phyloP scores from a whole-genome alignment of 2,329 filamentous ascomycete species.

The Niveomyces coronatus region DNA sequence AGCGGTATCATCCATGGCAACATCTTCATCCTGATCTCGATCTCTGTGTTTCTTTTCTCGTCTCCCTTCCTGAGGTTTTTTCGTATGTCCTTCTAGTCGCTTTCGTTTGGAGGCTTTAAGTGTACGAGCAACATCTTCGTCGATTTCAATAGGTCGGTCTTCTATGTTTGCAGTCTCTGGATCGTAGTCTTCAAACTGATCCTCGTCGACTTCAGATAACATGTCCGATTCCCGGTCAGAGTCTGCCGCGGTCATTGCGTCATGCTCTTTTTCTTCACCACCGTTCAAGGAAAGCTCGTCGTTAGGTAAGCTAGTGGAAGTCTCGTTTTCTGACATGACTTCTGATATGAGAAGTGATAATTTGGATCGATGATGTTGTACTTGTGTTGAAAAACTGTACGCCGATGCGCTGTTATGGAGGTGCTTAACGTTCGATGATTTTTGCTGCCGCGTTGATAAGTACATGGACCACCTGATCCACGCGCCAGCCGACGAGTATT shows the following conservation, averaged over 20 bases:
- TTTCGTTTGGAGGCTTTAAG: constrained; percentile 57
- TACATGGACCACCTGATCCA: too few species aligned
- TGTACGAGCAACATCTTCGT: constrained; percentile 53
- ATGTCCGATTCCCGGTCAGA: constrained; percentile 48
- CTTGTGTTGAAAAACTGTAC: neutral
- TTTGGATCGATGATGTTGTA: neutral
- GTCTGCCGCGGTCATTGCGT: constrained; percentile 30
- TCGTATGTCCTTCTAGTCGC: constrained; percentile 52
- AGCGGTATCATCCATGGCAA: constrained; percentile 32
- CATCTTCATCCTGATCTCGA: constrained; percentile 39
- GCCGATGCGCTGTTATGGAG: too few species aligned
- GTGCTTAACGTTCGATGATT: too few species aligned
- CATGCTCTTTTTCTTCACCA: constrained; percentile 30
- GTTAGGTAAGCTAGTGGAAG: constrained; percentile 26
- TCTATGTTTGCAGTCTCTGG: constrained; percentile 52
- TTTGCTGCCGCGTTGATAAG: neutral
- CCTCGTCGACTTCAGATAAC: constrained; percentile 59
- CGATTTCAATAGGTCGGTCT: constrained; percentile 54
- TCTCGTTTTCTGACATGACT: constrained; percentile 37
- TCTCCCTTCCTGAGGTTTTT: constrained; percentile 67
- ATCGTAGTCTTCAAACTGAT: constrained; percentile 61
- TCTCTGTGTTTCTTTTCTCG: constrained; percentile 54
- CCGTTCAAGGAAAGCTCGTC: constrained; percentile 24
- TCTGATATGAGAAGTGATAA: neutral
- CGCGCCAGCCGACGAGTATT: neutral